Percentiles rank a stretch among this genome's conserved stretches.
These are phyloP conservation scores for Epichloe uncinata DNA, from an alignment of 2,329 filamentous ascomycete species.

Conservation along the genomic window DNA sequence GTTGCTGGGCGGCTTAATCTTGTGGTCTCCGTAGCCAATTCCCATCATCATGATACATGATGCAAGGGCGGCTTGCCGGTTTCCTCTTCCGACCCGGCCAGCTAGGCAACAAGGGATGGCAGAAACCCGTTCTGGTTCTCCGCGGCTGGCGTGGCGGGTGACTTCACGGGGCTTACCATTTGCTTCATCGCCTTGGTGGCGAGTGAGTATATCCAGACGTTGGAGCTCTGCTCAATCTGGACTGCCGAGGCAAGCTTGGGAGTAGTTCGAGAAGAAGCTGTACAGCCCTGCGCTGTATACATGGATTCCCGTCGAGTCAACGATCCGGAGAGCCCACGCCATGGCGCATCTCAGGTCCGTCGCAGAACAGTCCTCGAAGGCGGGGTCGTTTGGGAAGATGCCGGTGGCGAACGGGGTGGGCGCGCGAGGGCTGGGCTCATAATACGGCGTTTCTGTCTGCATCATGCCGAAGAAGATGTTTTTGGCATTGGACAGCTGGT, in stretches of 20 bases:
- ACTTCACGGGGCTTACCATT: not conserved
- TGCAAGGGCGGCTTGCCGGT: too few species aligned
- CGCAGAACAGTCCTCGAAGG: not conserved
- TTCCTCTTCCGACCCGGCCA: too few species aligned
- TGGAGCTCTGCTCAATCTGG: not conserved
- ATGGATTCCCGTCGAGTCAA: not conserved
- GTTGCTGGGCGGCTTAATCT: too few species aligned
- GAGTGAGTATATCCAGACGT: not conserved
- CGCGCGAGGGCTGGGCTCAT: conserved; percentile 12
- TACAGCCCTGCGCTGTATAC: not conserved
- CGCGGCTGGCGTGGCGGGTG: not conserved
- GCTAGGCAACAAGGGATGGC: not conserved
- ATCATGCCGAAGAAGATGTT: conserved; percentile 46
- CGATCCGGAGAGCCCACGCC: not conserved
- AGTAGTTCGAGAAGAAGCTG: not conserved
- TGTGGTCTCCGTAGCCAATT: too few species aligned
- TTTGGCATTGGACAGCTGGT: conserved; percentile 28
- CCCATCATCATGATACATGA: too few species aligned
- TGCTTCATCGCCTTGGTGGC: not conserved
- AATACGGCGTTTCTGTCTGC: conserved; percentile 47
- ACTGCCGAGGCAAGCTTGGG: not conserved
- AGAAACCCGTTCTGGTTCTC: not conserved
- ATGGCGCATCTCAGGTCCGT: not conserved
- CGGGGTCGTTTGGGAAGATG: not conserved
- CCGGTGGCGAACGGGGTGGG: conserved; percentile 10